These are phyloP conservation scores for Nicotiana obtusifolia DNA, from an alignment of 257 asterid genomes.

Conservation along the genomic window DNA sequence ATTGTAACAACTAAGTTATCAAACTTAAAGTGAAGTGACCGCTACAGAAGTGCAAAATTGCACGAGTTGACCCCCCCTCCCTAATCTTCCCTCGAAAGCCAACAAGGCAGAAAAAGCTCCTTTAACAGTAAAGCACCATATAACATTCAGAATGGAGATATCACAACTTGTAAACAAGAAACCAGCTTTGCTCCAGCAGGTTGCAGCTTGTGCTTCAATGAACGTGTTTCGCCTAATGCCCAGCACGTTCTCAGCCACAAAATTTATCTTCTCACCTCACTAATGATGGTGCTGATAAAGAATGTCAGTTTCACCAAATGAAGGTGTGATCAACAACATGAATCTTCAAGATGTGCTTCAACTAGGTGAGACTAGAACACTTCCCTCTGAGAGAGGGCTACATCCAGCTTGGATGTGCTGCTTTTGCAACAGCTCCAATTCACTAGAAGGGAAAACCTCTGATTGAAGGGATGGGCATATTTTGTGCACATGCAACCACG, in stretches of 20 bases:
- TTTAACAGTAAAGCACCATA: neutral
- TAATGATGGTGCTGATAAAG: neutral
- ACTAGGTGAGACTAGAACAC: constrained; percentile 46
- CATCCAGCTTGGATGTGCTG: constrained; percentile 31
- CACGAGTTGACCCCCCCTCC: neutral
- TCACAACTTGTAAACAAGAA: neutral
- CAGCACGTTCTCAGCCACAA: neutral
- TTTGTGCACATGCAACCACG: constrained; percentile 72
- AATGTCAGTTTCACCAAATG: constrained; percentile 6
- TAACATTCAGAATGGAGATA: neutral
- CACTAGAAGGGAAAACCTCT: constrained; percentile 64
- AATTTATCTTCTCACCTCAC: neutral
- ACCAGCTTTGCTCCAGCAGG: constrained; percentile 2
- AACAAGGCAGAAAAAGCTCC: neutral
- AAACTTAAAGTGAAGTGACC: neutral
- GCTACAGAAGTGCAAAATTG: constrained; percentile 3
- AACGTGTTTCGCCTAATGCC: neutral
- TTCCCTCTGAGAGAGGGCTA: constrained; percentile 32
- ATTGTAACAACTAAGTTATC: neutral
- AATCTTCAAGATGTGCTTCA: constrained; percentile 48
- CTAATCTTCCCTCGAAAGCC: neutral
- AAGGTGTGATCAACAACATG: neutral
- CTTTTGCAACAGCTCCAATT: constrained; percentile 51
- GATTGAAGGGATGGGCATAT: constrained; percentile 61
- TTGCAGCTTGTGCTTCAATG: constrained; percentile 1